Evolutionary conservation across 371 early-diverging fungal species (phyloP), one percentile per base, ranked within the genome.

Genomic region (Syncephalastrum monosporum): DNA sequence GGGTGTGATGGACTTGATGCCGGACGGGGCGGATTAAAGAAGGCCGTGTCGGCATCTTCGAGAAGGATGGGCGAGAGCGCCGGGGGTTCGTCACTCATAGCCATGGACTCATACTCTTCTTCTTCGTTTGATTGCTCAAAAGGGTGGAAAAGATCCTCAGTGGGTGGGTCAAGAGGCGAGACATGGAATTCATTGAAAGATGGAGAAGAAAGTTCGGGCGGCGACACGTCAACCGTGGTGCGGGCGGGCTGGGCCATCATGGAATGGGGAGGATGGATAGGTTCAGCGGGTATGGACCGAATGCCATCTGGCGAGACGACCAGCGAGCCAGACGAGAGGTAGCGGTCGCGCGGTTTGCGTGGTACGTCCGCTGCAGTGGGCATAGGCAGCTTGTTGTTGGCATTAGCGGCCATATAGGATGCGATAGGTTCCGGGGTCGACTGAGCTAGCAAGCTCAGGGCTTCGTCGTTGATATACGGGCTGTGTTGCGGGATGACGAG

Each of bases 401-500:
- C 66, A 50, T 74, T 78, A 4, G 71, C 66, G 42, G 65, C 67
- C 10, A 78, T 47, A 59, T 78, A 78, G 4, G 78, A 45, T 14
- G 73, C 53, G 16, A 74, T 74, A 2, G 73, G 65, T 53, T 65
- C 71, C 21, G 78, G 75, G 50, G 67, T 72, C 0, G 66, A 63
- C 48, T 78, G 71, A 1, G 78, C 78, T 19, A 78, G 41, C 12
- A 74, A 61, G 4, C 69, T 62, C 14, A 78, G 56, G 1, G 75
- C 65, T 41, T 72, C 69, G 19, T 74, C 75, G 23, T 74, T 74
- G 44, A 78, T 64, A 23, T 71, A 69, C 8, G 79, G 79, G 0
- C 69, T 61, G 47, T 78, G 79, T 16, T 72, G 69, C 13, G 79
- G 79, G 47, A 78, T 78, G 4, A 68, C 69, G 19, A 78, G 33